Evolutionary conservation across 1,284 basidiomycete genomes (phyloP).

Genomic region (Sanghuangporus sanghuang): DNA sequence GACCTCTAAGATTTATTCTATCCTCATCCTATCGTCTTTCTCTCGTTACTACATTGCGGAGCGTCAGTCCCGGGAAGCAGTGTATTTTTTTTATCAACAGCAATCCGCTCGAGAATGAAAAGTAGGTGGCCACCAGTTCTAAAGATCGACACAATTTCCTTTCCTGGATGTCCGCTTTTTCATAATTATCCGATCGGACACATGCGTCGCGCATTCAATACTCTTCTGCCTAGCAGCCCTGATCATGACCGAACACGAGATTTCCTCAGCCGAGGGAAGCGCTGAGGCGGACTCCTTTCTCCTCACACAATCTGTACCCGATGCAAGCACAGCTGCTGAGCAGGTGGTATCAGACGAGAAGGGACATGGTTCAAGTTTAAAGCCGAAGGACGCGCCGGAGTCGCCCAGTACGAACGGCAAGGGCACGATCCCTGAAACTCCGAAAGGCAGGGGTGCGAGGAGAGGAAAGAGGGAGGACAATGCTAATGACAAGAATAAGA

Average conservation of each 20-base stretch:
- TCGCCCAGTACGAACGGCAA: neutral
- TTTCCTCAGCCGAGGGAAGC: neutral
- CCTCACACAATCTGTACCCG: neutral
- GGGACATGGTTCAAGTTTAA: neutral
- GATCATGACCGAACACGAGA: slow-evolving; percentile 1
- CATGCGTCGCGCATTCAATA: neutral
- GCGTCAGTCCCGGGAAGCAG: no score
- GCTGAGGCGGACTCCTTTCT: neutral
- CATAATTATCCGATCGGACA: neutral
- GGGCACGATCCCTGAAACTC: neutral
- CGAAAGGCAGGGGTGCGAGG: slow-evolving; percentile 8
- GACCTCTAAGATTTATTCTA: no score
- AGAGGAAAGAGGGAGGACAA: slow-evolving; percentile 4
- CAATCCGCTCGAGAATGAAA: no score
- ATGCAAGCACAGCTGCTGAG: neutral
- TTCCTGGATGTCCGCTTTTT: neutral
- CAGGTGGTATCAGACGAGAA: neutral
- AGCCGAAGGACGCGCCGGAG: neutral
- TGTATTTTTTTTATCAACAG: no score
- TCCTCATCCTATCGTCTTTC: no score
- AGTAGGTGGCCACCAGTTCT: no score
- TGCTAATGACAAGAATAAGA: neutral
- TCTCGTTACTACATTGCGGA: no score
- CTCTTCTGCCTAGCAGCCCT: neutral
- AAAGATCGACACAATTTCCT: neutral